Percentiles rank a stretch among this genome's conserved stretches.
phyloP scores from a whole-genome alignment of 2,329 filamentous ascomycete species.

The Calonectria pauciramosa region DNA sequence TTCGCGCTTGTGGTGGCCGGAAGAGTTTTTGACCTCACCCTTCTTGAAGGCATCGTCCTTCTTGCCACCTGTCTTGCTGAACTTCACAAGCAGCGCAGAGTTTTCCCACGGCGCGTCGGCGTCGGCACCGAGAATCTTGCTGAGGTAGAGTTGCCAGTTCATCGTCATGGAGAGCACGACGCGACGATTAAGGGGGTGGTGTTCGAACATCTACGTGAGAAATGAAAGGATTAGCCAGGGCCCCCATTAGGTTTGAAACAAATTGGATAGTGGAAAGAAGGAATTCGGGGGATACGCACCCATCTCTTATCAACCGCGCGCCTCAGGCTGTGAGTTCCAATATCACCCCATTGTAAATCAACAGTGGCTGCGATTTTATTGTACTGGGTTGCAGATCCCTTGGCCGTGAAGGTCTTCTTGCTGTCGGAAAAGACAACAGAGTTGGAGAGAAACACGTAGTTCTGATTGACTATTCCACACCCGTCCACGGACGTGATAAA shows the following conservation, averaged over 20 bases:
- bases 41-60: slow-evolving; percentile 15
- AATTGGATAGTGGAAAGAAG: background rate
- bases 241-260: too few relatives aligned
- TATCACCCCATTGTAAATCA: slow-evolving; percentile 14
- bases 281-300: background rate
- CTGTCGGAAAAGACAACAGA: slow-evolving; percentile 12
- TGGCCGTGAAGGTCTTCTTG: slow-evolving; percentile 13
- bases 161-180: background rate
- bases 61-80: background rate
- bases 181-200: background rate
- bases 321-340: slow-evolving; percentile 22
- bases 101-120: slow-evolving; percentile 13
- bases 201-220: slow-evolving; percentile 11
- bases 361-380: background rate
- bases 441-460: slow-evolving; percentile 20
- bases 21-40: background rate
- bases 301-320: slow-evolving; percentile 28
- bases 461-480: slow-evolving; percentile 20
- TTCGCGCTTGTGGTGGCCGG: background rate
- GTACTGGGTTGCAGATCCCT: background rate
- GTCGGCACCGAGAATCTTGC: background rate
- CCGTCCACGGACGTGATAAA: slow-evolving; percentile 29
- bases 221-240: background rate
- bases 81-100: background rate
- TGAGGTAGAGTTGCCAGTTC: background rate